Base-by-base conservation (phyloP, 2,329 filamentous ascomycete genomes). In the Phialemoniopsis sp. region DNA sequence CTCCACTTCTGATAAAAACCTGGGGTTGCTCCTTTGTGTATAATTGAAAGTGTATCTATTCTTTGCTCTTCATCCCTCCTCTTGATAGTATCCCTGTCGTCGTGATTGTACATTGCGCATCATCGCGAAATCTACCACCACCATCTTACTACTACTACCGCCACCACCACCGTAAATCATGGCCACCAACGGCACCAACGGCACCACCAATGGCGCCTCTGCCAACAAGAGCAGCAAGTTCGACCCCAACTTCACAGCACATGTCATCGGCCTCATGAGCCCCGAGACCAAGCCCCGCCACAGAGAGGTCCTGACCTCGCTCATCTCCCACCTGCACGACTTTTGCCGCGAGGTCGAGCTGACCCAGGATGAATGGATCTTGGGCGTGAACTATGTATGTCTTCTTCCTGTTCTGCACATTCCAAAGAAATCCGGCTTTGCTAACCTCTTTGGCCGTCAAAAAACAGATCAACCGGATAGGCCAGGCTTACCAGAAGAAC, bases 321-420 rank as follows among this genome's bases (percentile, higher is more conserved):
- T 90, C 44, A 81, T 90, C 56, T 72, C 70, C 40, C 87, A 91
- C 64, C 70, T 91, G 40, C 87, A 93, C 64, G 86, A 89, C 63
- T 91, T 91, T 60, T 80, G 82, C 30, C 81, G 86, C 35, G 87
- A 93, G 59, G 80, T 87, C 46, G 78, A 89, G 58, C 77, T 93
- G 42, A 90, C 85, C 8, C 72, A 79, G n/a, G 83, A 85, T 41
- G 87, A 93, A 67, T 90, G 85, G 87, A 76, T 86, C 64, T 66
- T 75, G 8, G 87, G 81, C 34, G 66, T 64, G 18, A 26, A 26
- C 21, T 26, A 26, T 26, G 21, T 26, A 26, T 26, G 21, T 26
- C 21, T n/a, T n/a, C 16, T n/a, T 16, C 13, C 17, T 33, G 17
- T 13, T 31, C 10, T 37, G n/a, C n/a, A n/a, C n/a, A n/a, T n/a